Evolutionary conservation across 345 rosid species (phyloP).

Genomic region (Camelina sativa): DNA sequence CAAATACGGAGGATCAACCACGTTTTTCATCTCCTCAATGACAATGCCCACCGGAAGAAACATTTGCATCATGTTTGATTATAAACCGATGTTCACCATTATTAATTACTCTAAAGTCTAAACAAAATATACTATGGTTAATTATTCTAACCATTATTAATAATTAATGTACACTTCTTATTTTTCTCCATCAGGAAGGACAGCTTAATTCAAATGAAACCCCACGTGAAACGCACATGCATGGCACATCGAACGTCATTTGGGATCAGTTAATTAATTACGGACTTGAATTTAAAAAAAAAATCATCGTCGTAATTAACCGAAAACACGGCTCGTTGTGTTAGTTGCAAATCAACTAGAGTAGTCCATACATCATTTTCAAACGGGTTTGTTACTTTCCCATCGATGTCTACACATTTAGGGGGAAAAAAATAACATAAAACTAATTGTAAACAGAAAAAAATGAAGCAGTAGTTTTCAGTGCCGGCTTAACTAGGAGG

Average conservation of each 20-base stretch:
- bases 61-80: too few relatives aligned
- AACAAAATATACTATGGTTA: background rate
- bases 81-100: too few relatives aligned
- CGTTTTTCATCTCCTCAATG: too few relatives aligned
- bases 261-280: conserved; percentile 19
- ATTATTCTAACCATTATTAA: background rate
- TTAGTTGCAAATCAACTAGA: conserved; percentile 37
- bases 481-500: too few relatives aligned
- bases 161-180: background rate
- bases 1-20: too few relatives aligned
- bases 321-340: conserved; percentile 36
- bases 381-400: conserved; percentile 27
- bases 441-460: too few relatives aligned
- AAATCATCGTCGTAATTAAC: conserved; percentile 15
- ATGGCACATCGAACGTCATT: conserved; percentile 15
- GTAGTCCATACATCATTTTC: conserved; percentile 16
- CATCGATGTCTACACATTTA: conserved; percentile 30
- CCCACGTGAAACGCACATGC: conserved; percentile 35
- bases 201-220: conserved; percentile 9
- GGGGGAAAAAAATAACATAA: too few relatives aligned
- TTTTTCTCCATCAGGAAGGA: background rate
- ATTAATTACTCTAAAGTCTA: too few relatives aligned
- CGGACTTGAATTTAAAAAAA: background rate
- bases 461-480: background rate
- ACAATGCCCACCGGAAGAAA: too few relatives aligned